These are phyloP conservation scores for Mucor velutinosus DNA, from an alignment of 371 early-diverging fungal genomes.

Conservation along the genomic window DNA sequence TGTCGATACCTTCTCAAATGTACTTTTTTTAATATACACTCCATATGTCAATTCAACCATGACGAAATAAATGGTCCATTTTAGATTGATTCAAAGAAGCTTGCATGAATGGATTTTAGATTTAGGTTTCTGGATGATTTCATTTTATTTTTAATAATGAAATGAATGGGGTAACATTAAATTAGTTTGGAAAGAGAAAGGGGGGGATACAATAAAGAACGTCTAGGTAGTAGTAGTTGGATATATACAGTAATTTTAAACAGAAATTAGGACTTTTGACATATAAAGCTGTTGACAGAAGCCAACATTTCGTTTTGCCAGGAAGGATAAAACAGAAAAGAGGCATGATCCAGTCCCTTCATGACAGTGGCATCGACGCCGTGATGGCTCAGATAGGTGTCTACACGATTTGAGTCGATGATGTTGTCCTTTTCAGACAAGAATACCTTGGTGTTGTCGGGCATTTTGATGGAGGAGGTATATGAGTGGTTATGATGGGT, in stretches of 20 bases:
- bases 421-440: conserved; percentile 56
- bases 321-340: conserved; percentile 44
- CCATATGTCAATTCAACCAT: neutral
- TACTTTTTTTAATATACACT: neutral
- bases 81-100: neutral
- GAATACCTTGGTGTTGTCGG: conserved; percentile 39
- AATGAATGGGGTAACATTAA: neutral
- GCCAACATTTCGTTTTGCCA: conserved; percentile 46
- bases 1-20: neutral
- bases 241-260: neutral
- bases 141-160: neutral
- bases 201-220: neutral
- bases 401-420: conserved; percentile 48
- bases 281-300: conserved; percentile 24
- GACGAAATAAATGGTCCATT: neutral
- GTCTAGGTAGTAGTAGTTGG: neutral
- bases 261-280: conserved; percentile 9
- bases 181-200: neutral
- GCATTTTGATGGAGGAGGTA: conserved; percentile 26
- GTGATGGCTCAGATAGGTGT: conserved; percentile 47
- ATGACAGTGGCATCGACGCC: conserved; percentile 48
- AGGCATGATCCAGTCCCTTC: conserved; percentile 58
- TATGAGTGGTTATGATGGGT: conserved; percentile 15
- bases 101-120: neutral
- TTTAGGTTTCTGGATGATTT: neutral